Evolutionary conservation across 2,329 filamentous ascomycete genomes (phyloP).

Genomic region (Alternaria postmessia): DNA sequence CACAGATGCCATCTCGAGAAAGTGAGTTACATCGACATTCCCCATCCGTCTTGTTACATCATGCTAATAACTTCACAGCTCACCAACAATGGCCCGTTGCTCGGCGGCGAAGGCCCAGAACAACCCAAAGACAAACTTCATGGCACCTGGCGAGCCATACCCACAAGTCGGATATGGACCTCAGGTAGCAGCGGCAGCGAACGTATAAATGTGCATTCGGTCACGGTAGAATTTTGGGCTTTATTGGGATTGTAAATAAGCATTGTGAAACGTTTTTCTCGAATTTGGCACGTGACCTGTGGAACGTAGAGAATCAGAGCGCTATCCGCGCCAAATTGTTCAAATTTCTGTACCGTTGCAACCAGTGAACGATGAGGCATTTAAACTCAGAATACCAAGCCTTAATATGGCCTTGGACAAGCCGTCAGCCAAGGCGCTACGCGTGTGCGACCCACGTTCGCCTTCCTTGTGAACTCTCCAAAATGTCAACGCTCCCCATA

Average conservation of each 20-base stretch:
- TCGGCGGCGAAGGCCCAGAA: conserved; percentile 83
- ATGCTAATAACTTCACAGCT: conserved; percentile 63
- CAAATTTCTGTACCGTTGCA: conserved; percentile 9
- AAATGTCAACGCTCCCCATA: conserved; percentile 1
- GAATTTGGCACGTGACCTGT: conserved; percentile 27
- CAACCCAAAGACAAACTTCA: conserved; percentile 60
- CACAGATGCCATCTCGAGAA: conserved; percentile 95
- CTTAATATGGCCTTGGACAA: conserved; percentile 8
- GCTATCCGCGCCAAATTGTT: conserved; percentile 19
- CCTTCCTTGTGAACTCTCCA: conserved; percentile 7
- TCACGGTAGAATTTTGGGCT: conserved; percentile 24
- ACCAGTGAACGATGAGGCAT: conserved; percentile 7
- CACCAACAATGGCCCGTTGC: conserved; percentile 97
- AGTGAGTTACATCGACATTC: conserved; percentile 63
- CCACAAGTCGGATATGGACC: conserved; percentile 55
- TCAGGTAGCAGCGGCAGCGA: conserved; percentile 33
- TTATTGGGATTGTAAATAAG: conserved; percentile 45
- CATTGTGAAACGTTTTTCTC: conserved; percentile 32
- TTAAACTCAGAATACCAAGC: conserved; percentile 10
- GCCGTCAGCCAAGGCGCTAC: conserved; percentile 25
- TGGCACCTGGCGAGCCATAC: conserved; percentile 57
- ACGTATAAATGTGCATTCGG: conserved; percentile 29
- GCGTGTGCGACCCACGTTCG: conserved; percentile 7
- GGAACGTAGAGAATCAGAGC: conserved; percentile 33
- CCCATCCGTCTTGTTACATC: neutral